These are phyloP conservation scores for Collybia sp. DNA, from an alignment of 768 basidiomycete genomes.

Conservation along the genomic window DNA sequence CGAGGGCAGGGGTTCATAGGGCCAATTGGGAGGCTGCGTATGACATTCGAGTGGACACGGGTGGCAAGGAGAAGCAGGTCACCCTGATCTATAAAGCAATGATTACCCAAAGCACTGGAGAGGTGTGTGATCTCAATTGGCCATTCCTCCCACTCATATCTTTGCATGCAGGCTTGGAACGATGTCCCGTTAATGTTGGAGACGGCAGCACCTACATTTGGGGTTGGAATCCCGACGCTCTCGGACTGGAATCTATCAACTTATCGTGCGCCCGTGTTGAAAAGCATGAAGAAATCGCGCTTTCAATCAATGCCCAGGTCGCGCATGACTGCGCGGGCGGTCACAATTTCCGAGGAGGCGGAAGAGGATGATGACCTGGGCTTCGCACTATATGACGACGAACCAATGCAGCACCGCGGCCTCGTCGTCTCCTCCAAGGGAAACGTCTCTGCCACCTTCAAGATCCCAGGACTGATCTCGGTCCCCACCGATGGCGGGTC, in stretches of 20 bases:
- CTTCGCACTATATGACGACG: background rate
- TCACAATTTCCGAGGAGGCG: too few relatives aligned
- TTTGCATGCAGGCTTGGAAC: slow-evolving; percentile 28
- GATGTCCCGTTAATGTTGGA: slow-evolving; percentile 38
- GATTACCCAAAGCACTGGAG: slow-evolving; percentile 37
- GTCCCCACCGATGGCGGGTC: slow-evolving; percentile 9
- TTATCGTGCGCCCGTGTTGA: slow-evolving; percentile 6
- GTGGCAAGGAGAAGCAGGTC: slow-evolving; percentile 31
- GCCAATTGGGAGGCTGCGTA: too few relatives aligned
- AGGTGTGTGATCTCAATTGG: too few relatives aligned
- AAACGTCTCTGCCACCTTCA: slow-evolving; percentile 7
- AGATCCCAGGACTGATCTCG: slow-evolving; percentile 6
- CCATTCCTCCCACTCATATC: too few relatives aligned
- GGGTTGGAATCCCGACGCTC: slow-evolving; percentile 30
- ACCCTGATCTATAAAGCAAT: slow-evolving; percentile 34
- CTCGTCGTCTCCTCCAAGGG: slow-evolving; percentile 6
- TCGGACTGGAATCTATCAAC: slow-evolving; percentile 31
- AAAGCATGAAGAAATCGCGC: background rate
- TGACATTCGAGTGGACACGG: too few relatives aligned
- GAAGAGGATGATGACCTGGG: background rate
- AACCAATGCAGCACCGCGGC: too few relatives aligned
- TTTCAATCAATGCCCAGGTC: background rate
- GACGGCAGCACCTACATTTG: slow-evolving; percentile 38
- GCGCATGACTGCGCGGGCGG: background rate
- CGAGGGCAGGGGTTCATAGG: too few relatives aligned